These are phyloP conservation scores for Arabis alpina DNA, from an alignment of 345 rosid species.

Conservation along the genomic window DNA sequence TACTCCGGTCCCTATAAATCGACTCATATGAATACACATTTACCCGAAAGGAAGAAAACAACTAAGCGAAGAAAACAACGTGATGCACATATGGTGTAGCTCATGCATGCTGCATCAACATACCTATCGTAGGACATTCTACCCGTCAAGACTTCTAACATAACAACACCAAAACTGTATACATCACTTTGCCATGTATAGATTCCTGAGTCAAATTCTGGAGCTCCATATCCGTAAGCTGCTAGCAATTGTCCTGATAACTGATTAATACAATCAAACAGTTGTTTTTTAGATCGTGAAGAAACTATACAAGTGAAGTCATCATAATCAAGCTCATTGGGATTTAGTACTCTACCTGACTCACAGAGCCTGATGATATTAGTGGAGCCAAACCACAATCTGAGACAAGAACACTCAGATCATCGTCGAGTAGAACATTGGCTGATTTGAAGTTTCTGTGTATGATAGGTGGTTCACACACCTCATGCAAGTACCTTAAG, in stretches of 20 bases:
- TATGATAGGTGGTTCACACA: conserved; percentile 82
- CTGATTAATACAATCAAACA: conserved; percentile 52
- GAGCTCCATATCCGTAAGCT: conserved; percentile 92
- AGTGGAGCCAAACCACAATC: conserved; percentile 93
- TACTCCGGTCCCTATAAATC: conserved; percentile 57
- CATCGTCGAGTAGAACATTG: conserved; percentile 89
- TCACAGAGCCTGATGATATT: conserved; percentile 83
- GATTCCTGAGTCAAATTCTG: conserved; percentile 91
- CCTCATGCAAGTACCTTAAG: conserved; percentile 89
- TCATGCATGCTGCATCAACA: not conserved
- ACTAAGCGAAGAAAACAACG: not conserved
- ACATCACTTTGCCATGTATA: conserved; percentile 90
- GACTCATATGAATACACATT: conserved; percentile 18
- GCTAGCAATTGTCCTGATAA: conserved; percentile 86
- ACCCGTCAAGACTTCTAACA: conserved; percentile 97
- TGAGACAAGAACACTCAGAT: conserved; percentile 71
- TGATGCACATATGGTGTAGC: not conserved
- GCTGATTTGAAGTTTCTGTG: conserved; percentile 92
- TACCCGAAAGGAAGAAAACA: not conserved
- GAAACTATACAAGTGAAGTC: not conserved
- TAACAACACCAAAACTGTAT: conserved; percentile 96
- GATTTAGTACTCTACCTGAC: conserved; percentile 67
- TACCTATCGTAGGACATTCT: conserved; percentile 89
- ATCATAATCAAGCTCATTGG: conserved; percentile 14
- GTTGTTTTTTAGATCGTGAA: conserved; percentile 31